A percentile compares a stretch with the other conserved stretches of the same genome.
Conservation (phyloP, 1,284 basidiomycete species). For the Austroboletus niveus region DNA sequence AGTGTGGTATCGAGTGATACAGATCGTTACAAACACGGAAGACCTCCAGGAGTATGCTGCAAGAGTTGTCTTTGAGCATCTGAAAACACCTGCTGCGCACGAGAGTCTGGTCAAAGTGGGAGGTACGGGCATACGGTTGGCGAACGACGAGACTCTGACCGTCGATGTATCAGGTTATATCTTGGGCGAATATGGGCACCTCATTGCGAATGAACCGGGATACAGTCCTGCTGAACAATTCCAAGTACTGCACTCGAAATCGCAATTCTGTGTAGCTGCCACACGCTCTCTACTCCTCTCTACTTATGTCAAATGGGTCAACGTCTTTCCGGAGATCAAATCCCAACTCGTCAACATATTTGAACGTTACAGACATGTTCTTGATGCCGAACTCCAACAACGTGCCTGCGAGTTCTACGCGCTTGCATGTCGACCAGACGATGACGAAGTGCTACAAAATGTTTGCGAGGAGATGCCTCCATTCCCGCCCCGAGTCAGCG, state of each 20-base stretch:
- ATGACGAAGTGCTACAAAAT: conserved; percentile 90
- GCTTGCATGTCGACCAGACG: conserved; percentile 76
- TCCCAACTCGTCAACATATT: conserved; percentile 92
- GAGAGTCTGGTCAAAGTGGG: conserved; percentile 98
- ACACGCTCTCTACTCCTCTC: conserved; percentile 93
- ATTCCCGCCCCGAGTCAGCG: conserved; percentile 92
- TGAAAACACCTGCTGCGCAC: conserved; percentile 87
- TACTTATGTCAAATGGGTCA: conserved; percentile 99
- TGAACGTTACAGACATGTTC: conserved; percentile 94
- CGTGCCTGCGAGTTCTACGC: conserved; percentile 96
- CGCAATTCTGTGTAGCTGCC: conserved; percentile 90
- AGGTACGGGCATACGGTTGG: conserved; percentile 47
- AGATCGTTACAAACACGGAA: conserved; percentile 98
- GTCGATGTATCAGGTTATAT: conserved; percentile 70
- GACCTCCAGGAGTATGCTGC: conserved; percentile 95
- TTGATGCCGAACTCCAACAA: conserved; percentile 98
- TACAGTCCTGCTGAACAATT: conserved; percentile 96
- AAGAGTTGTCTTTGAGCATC: conserved; percentile 88
- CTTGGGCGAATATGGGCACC: conserved; percentile 95
- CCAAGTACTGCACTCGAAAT: conserved; percentile 91
- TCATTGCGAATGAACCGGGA: conserved; percentile 93
- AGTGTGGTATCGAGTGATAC: conserved; percentile 98
- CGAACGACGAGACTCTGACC: conserved; percentile 12
- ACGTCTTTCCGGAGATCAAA: conserved; percentile 98
- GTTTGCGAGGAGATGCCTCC: conserved; percentile 99